A percentile compares a stretch with the other conserved stretches of the same genome.
phyloP scores from a whole-genome alignment of 257 asterid species.

The Fraxinus anomala region DNA sequence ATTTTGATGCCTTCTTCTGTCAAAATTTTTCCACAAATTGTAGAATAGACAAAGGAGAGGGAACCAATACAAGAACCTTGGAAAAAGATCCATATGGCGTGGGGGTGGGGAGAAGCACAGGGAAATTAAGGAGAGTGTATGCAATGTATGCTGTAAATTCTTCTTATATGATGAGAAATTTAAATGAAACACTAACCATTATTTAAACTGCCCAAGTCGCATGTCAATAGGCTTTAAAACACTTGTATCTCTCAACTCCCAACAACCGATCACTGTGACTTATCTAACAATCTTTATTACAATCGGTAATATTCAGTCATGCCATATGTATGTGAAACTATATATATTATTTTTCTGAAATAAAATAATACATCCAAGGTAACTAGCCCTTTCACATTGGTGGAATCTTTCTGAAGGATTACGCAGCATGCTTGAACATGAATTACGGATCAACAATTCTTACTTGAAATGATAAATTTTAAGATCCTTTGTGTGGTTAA shows the following conservation, averaged over 20 bases:
- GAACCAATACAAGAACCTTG: slow-evolving; percentile 33
- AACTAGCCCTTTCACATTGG: neutral
- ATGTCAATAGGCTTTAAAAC: slow-evolving; percentile 41
- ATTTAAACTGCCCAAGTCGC: slow-evolving; percentile 26
- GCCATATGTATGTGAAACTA: slow-evolving; percentile 10
- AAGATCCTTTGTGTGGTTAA: too few relatives aligned
- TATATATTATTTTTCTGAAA: neutral
- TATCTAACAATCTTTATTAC: slow-evolving; percentile 12
- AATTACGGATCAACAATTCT: too few relatives aligned
- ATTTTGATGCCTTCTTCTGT: slow-evolving; percentile 36
- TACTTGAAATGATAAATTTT: too few relatives aligned
- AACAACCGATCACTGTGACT: slow-evolving; percentile 46
- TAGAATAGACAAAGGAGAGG: slow-evolving; percentile 45
- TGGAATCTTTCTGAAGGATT: neutral
- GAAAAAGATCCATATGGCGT: slow-evolving; percentile 42
- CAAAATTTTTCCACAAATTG: slow-evolving; percentile 31
- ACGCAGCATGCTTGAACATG: too few relatives aligned
- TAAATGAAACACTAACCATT: slow-evolving; percentile 6
- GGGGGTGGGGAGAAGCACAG: too few relatives aligned
- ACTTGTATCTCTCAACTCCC: slow-evolving; percentile 54
- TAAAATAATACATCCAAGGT: too few relatives aligned
- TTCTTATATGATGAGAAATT: slow-evolving; percentile 16
- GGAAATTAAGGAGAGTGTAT: neutral
- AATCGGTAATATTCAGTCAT: neutral
- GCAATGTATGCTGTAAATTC: slow-evolving; percentile 6